Conservation (phyloP, 257 asterid species). For the Knoxia roxburghii region DNA sequence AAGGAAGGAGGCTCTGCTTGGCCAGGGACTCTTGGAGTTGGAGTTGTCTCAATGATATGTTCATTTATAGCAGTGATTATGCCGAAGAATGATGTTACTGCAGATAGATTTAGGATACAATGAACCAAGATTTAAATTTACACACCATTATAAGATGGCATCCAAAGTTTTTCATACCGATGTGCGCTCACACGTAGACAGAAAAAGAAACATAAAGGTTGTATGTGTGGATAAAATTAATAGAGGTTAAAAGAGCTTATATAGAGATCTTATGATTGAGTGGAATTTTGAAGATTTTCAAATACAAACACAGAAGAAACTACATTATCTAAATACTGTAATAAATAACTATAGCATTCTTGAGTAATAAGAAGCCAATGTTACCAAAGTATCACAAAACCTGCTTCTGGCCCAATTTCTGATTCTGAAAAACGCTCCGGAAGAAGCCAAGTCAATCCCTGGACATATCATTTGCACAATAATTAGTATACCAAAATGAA, state of each 20-base stretch:
- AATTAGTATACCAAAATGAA: not conserved
- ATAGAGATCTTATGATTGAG: not conserved
- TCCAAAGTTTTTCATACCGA: not conserved
- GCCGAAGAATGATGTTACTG: conserved; percentile 88
- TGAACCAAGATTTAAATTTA: not conserved
- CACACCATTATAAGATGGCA: not conserved
- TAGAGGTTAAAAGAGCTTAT: not conserved
- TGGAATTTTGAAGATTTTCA: not conserved
- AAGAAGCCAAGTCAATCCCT: conserved; percentile 99
- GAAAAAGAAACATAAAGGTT: not conserved
- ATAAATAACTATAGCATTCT: not conserved
- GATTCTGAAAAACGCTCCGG: conserved; percentile 97
- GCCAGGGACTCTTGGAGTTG: conserved; percentile 29
- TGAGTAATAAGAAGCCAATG: conserved; percentile 58
- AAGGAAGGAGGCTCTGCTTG: conserved; percentile 50
- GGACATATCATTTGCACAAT: conserved; percentile 22
- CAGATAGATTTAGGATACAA: conserved; percentile 15
- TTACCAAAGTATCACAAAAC: conserved; percentile 94
- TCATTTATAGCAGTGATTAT: conserved; percentile 67
- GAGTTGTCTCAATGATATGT: conserved; percentile 71
- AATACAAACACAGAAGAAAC: not conserved
- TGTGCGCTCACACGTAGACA: not conserved
- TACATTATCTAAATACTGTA: not conserved
- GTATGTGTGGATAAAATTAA: not conserved
- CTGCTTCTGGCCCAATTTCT: conserved; percentile 99